These are phyloP conservation scores for Ceratocystis huliohia DNA, from an alignment of 2,329 filamentous ascomycete species.

Conservation along the genomic window DNA sequence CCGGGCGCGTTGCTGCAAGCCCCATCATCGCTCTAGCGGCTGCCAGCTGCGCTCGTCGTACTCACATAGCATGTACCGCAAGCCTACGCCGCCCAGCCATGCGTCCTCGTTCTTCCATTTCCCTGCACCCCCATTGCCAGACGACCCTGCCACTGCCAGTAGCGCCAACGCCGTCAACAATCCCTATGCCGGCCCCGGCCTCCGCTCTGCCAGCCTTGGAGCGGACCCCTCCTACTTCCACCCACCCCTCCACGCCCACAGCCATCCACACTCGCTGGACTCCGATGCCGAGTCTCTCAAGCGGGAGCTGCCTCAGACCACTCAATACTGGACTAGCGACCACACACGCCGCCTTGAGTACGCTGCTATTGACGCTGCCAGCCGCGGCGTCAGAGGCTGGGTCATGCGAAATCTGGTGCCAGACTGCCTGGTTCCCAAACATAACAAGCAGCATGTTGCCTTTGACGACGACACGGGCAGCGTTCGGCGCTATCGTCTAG, in stretches of 20 bases:
- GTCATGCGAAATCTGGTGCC: slow-evolving; percentile 44
- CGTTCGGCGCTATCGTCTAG: slow-evolving; percentile 48
- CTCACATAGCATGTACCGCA: slow-evolving; percentile 17
- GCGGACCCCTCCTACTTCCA: slow-evolving; percentile 10
- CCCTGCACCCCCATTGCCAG: slow-evolving; percentile 25
- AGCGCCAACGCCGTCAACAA: neutral
- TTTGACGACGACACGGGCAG: slow-evolving; percentile 53
- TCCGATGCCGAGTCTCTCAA: slow-evolving; percentile 26
- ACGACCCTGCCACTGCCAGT: neutral
- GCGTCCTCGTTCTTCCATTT: slow-evolving; percentile 39
- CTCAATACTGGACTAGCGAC: slow-evolving; percentile 56
- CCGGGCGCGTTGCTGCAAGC: slow-evolving; percentile 19
- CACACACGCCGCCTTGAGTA: slow-evolving; percentile 51
- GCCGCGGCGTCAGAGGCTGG: slow-evolving; percentile 48
- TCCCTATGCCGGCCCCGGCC: neutral
- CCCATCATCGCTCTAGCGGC: slow-evolving; percentile 24
- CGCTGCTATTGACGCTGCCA: slow-evolving; percentile 52
- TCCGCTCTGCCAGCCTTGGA: neutral
- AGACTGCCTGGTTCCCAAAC: slow-evolving; percentile 45
- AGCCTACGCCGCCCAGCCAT: slow-evolving; percentile 25
- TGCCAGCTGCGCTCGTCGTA: slow-evolving; percentile 21
- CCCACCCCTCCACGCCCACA: neutral
- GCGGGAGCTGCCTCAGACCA: slow-evolving; percentile 41
- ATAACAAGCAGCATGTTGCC: slow-evolving; percentile 36
- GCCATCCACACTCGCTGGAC: slow-evolving; percentile 19